phyloP scores from a whole-genome alignment of 192 early-diverging fungal species.

The Entomortierella beljakovae region DNA sequence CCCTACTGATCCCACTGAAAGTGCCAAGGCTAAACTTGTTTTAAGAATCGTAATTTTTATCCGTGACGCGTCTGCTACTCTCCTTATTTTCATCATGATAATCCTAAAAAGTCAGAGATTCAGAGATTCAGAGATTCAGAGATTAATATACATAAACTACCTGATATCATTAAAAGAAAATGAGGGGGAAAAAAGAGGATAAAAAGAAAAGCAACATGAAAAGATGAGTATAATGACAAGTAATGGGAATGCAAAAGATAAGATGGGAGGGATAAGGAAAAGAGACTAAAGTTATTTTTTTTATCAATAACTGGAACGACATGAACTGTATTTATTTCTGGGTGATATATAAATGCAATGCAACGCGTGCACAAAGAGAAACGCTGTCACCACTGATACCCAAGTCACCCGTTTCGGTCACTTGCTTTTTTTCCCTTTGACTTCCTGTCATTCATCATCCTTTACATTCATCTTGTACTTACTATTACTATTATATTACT shows the following conservation, averaged over 20 bases:
- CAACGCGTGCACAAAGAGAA: slow-evolving; percentile 17
- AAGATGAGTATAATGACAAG: too few relatives aligned
- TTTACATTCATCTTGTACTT: background rate
- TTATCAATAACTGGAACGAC: background rate
- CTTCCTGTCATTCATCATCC: background rate
- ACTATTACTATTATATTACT: too few relatives aligned
- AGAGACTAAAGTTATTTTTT: background rate
- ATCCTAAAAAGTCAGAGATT: too few relatives aligned
- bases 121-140: background rate
- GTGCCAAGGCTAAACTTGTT: too few relatives aligned
- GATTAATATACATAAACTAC: background rate
- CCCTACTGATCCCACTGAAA: too few relatives aligned
- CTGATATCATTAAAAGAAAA: background rate
- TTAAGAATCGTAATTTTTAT: too few relatives aligned
- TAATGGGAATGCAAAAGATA: too few relatives aligned
- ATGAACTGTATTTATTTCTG: background rate
- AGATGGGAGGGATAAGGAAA: too few relatives aligned
- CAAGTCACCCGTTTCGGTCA: slow-evolving; percentile 4
- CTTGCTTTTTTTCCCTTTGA: background rate
- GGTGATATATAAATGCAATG: background rate
- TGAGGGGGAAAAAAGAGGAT: background rate
- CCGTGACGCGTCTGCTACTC: background rate
- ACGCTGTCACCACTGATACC: background rate
- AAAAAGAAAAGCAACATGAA: too few relatives aligned
- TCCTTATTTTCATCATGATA: too few relatives aligned